Evolutionary conservation across 164 flowering plant species (phyloP), one percentile per base, ranked within the genome.

Genomic region (Piper betle): DNA sequence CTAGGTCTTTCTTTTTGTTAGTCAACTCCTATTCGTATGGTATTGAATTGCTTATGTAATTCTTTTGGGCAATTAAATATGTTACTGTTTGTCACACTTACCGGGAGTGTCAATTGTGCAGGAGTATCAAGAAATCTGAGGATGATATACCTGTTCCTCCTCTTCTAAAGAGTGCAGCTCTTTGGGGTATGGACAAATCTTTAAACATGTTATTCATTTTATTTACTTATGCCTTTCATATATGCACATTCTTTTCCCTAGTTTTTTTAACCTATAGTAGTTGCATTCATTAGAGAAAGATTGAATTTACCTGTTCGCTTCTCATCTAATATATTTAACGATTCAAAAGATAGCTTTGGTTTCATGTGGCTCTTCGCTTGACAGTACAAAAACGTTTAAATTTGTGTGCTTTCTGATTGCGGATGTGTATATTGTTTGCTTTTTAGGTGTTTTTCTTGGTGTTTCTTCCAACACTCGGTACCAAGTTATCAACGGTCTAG

Each of bases 81-180:
- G 17, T 53, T 3, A 55, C 3, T 55, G 5, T 7, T 55, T 6
- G 8, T 12, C 5, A 3, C 33, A 17, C 37, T 38, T 55, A 4
- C 4, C 1, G 58, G 1, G 38, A 52, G 56, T 3, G 59, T 61
- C 65, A 37, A 59, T 57, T 72, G 52, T 39, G 64, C 78, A 93
- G 99, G 87, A 86, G 75, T 69, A 74, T 88, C 53, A 88, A 79
- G 74, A 86, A 80, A 70, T 84, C 96, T 33, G 95, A 90, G 55
- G 84, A 86, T 62, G 97, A 93, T 67, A 68, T 93, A 62, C 97
- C 96, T 52, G 89, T 93, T 58, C 99, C 97, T 40, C 97, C 97
- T 71, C 87, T 93, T 46, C n/a, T 90, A 53, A 74, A 85, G 78
- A 90, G 97, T 75, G 97, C 99, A 40, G 91, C 82, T 63, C 89